Evolutionary conservation across 169 alveolate genomes (phyloP).

Genomic region (Plasmodium berghei): DNA sequence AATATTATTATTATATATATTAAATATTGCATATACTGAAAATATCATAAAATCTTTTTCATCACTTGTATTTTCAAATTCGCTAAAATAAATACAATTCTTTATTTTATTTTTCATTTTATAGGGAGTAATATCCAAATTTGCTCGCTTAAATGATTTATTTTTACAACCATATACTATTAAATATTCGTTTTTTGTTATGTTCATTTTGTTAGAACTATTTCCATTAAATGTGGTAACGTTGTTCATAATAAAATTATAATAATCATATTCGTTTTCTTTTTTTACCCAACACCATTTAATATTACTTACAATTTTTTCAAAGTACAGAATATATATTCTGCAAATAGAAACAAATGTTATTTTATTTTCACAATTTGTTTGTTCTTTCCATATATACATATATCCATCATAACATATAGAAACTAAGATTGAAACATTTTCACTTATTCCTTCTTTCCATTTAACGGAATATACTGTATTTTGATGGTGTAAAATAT

Average conservation of each 20-base stretch:
- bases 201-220: conserved; percentile 14
- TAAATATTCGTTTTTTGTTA: conserved; percentile 50
- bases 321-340: conserved; percentile 48
- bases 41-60: conserved; percentile 14
- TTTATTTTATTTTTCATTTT: conserved; percentile 16
- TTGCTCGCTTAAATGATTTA: background rate
- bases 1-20: conserved; percentile 43
- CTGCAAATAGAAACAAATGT: conserved; percentile 62
- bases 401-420: conserved; percentile 71
- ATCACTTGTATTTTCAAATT: background rate
- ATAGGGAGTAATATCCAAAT: background rate
- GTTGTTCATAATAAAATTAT: background rate
- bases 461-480: conserved; percentile 64
- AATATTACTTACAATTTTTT: conserved; percentile 8
- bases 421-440: conserved; percentile 31
- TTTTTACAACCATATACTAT: conserved; percentile 69
- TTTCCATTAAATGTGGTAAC: background rate
- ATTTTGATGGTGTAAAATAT: conserved; percentile 51
- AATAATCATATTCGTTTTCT: conserved; percentile 1
- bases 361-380: conserved; percentile 54
- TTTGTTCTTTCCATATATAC: conserved; percentile 69
- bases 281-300: conserved; percentile 75
- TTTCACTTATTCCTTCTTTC: conserved; percentile 46
- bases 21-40: conserved; percentile 67
- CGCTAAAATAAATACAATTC: conserved; percentile 10